Conservation (phyloP, 106 monocot species). For the Dioscorea zingiberensis region DNA sequence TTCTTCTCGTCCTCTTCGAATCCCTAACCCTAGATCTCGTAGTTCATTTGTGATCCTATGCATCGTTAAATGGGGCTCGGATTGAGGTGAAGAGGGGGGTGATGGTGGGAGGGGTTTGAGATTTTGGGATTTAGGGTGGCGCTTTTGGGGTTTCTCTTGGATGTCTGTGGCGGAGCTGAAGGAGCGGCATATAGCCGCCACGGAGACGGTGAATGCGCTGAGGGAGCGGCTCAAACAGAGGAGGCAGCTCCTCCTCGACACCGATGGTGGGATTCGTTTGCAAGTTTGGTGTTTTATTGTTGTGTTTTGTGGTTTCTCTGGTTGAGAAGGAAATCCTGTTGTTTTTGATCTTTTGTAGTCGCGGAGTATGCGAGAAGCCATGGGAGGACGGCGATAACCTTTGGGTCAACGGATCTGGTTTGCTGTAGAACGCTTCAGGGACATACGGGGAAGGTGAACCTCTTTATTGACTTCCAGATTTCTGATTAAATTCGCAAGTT, state of each 20-base stretch:
- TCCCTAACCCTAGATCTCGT: background rate
- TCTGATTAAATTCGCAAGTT: background rate
- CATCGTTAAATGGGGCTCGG: background rate
- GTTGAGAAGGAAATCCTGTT: background rate
- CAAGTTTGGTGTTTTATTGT: background rate
- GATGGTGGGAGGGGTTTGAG: background rate
- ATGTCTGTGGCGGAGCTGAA: slow-evolving; percentile 82
- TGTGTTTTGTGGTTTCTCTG: slow-evolving; percentile 2
- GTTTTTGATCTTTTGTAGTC: slow-evolving; percentile 32
- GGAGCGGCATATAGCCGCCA: slow-evolving; percentile 70
- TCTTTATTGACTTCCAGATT: background rate
- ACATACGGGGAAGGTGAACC: slow-evolving; percentile 72
- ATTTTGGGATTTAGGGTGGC: background rate
- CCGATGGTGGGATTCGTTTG: slow-evolving; percentile 46
- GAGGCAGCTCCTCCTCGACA: slow-evolving; percentile 71
- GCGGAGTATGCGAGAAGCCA: slow-evolving; percentile 56
- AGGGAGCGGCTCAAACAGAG: slow-evolving; percentile 57
- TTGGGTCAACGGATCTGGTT: slow-evolving; percentile 80
- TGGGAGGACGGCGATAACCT: slow-evolving; percentile 60
- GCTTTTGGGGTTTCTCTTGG: background rate
- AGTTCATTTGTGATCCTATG: background rate
- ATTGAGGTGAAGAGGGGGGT: background rate
- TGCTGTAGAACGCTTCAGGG: slow-evolving; percentile 89
- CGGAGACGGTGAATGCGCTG: slow-evolving; percentile 57
- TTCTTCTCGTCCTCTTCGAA: background rate